phyloP scores from a whole-genome alignment of 2,329 filamentous ascomycete genomes.

The Trichoderma semiorbis region DNA sequence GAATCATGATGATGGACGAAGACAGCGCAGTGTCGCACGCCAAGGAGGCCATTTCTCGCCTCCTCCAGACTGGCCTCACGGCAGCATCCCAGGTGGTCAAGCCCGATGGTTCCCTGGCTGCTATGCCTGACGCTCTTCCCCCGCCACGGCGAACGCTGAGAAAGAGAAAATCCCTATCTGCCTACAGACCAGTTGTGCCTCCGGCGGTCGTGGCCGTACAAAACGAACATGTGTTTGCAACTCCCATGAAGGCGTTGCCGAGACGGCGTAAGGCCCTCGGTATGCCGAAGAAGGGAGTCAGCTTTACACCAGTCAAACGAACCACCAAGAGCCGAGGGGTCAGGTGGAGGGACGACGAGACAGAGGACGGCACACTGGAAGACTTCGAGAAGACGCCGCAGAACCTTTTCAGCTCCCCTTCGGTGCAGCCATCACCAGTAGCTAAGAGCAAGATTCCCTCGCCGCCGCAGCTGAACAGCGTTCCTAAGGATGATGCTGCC shows the following conservation, averaged over 20 bases:
- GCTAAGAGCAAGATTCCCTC: slow-evolving; percentile 34
- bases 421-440: slow-evolving; percentile 39
- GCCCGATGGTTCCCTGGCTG: slow-evolving; percentile 67
- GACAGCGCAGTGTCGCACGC: slow-evolving; percentile 78
- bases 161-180: slow-evolving; percentile 54
- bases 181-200: slow-evolving; percentile 43
- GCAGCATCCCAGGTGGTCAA: slow-evolving; percentile 83
- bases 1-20: slow-evolving; percentile 78
- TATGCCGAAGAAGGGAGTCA: slow-evolving; percentile 63
- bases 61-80: slow-evolving; percentile 72
- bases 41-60: slow-evolving; percentile 69
- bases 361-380: slow-evolving; percentile 76
- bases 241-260: slow-evolving; percentile 73
- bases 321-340: slow-evolving; percentile 69
- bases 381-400: slow-evolving; percentile 92
- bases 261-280: slow-evolving; percentile 67
- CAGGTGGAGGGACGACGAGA: slow-evolving; percentile 86
- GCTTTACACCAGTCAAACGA: slow-evolving; percentile 79
- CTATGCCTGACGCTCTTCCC: slow-evolving; percentile 63
- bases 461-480: background rate
- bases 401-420: slow-evolving; percentile 54
- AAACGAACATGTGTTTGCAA: slow-evolving; percentile 30
- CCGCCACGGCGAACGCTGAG: slow-evolving; percentile 76
- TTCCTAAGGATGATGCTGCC: slow-evolving; percentile 17
- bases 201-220: slow-evolving; percentile 40